Base-by-base conservation (phyloP, 495 filamentous ascomycete genomes). In the Pseudevernia furfuracea region DNA sequence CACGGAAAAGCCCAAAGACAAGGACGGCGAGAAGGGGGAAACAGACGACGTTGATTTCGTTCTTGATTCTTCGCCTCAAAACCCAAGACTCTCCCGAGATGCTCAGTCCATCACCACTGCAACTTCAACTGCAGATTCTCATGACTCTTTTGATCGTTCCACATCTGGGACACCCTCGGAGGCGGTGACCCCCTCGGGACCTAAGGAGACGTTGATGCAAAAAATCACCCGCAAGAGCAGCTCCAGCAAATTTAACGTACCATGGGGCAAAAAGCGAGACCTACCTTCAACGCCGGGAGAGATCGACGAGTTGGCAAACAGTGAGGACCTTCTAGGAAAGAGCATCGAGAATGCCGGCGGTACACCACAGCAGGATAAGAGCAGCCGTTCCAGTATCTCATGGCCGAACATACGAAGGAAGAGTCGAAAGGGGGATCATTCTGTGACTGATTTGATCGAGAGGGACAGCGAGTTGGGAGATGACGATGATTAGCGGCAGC, bases 181-280 rank as follows among this genome's bases (percentile, higher is more conserved):
- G 53, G 80, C 83, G 49, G 71, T 78, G 37, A 77, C 73, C 15
- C 78, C 81, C 4, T 72, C 71, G 4, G 73, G 80, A 83, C 61
- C 75, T 48, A 85, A 84, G 67, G 84, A 85, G 68, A 82, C 84
- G 5, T 81, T 91, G 48, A 83, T 87, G 66, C 82, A 86, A 65
- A 88, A 90, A 71, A 83, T 92, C 65, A 86, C 89, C 30, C 86
- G 89, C 57, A 92, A 92, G 71, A 83, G 88, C 62, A 89, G 86
- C 74, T 89, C 88, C 25, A 84, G 86, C 72, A 92, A 91, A 74
- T 91, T 91, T 74, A 87, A 85, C 70, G 75, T 86, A 30, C 82
- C 87, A 9, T 89, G 86, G 67, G 76, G 81, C 19, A 86, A 89
- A 67, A 82, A 84, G 58, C 85, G 87, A 62, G 83, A 81, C 30